phyloP scores from a whole-genome alignment of 2,329 filamentous ascomycete genomes.

The Fusarium pseudonygamai region DNA sequence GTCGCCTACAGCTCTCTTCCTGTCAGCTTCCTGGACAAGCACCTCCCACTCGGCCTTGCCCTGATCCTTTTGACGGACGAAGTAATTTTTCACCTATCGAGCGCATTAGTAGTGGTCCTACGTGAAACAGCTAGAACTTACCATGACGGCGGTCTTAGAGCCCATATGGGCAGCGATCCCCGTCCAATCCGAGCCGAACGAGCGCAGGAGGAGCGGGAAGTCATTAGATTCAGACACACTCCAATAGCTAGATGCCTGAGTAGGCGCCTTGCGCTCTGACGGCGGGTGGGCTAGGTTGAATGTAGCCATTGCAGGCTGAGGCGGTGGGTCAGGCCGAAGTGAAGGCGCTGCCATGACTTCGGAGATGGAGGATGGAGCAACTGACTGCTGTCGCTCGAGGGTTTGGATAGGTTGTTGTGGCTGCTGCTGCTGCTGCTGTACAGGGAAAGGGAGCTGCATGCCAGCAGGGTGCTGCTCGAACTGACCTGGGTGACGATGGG shows the following conservation, averaged over 20 bases:
- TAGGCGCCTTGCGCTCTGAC: slow-evolving; percentile 60
- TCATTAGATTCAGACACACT: slow-evolving; percentile 83
- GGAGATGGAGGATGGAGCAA: slow-evolving; percentile 53
- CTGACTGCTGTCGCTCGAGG: slow-evolving; percentile 50
- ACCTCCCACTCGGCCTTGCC: slow-evolving; percentile 67
- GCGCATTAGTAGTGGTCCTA: slow-evolving; percentile 11
- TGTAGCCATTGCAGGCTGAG: slow-evolving; percentile 58
- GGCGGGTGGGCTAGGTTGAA: slow-evolving; percentile 60
- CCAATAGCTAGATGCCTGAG: slow-evolving; percentile 83
- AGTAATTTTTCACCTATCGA: slow-evolving; percentile 74
- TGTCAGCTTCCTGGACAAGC: slow-evolving; percentile 69
- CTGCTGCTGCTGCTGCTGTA: slow-evolving; percentile 35
- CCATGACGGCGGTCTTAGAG: slow-evolving; percentile 88
- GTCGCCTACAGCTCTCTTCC: slow-evolving; percentile 64
- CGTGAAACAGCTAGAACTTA: slow-evolving; percentile 51
- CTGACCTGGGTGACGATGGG: slow-evolving; percentile 52
- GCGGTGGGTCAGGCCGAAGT: slow-evolving; percentile 63
- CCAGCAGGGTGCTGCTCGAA: slow-evolving; percentile 55
- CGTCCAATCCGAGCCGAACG: slow-evolving; percentile 83
- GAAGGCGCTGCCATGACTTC: slow-evolving; percentile 67
- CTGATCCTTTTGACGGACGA: slow-evolving; percentile 69
- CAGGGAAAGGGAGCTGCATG: slow-evolving; percentile 55
- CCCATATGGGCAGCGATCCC: slow-evolving; percentile 82
- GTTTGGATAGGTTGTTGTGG: slow-evolving; percentile 35
- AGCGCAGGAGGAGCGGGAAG: slow-evolving; percentile 75